Conservation (phyloP, 176 grass and related monocot species). For the Carex kokanica region DNA sequence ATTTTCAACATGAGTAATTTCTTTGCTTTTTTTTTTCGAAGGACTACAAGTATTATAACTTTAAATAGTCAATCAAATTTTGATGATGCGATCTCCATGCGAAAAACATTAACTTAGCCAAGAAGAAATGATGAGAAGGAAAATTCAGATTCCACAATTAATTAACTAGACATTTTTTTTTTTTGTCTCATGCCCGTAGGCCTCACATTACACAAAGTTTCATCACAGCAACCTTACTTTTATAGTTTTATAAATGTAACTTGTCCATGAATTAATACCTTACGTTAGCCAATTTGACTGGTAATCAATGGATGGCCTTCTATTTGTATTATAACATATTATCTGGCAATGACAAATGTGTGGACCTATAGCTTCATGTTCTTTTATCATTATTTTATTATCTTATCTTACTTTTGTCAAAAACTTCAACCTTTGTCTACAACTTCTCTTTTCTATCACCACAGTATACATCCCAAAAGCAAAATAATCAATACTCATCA, state of each 20-base stretch:
- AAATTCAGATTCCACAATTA: too few relatives aligned
- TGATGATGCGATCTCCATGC: too few relatives aligned
- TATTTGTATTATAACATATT: background rate
- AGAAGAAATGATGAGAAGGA: too few relatives aligned
- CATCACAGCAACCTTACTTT: too few relatives aligned
- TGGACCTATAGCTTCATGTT: background rate
- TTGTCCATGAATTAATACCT: slow-evolving; percentile 4
- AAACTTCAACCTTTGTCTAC: background rate
- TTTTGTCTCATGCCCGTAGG: too few relatives aligned
- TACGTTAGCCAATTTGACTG: background rate
- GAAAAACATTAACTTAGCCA: too few relatives aligned
- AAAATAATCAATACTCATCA: slow-evolving; percentile 43
- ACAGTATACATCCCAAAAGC: slow-evolving; percentile 32
- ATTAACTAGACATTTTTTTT: too few relatives aligned
- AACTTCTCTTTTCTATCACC: background rate
- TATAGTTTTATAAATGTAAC: background rate
- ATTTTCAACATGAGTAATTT: too few relatives aligned
- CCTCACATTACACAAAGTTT: too few relatives aligned
- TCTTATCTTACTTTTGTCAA: background rate
- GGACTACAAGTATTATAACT: too few relatives aligned
- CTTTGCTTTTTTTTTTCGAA: too few relatives aligned
- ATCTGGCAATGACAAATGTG: background rate
- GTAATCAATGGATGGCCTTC: background rate
- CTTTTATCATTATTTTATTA: background rate
- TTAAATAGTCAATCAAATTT: too few relatives aligned